Base-by-base conservation (phyloP, 2,329 filamentous ascomycete genomes). In the Xylariaceae sp. region DNA sequence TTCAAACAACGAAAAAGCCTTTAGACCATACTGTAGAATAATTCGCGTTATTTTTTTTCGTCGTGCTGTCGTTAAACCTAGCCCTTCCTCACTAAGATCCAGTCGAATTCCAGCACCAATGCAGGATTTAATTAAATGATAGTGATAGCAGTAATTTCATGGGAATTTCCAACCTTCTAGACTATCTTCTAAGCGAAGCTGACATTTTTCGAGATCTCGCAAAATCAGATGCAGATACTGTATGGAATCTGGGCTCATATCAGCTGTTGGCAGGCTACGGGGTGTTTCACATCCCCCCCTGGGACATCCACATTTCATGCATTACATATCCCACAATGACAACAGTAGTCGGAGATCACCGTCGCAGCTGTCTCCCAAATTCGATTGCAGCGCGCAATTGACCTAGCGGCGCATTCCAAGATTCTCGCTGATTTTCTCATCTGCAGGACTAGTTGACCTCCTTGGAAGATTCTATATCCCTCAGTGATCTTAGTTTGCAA, bases 211-310 rank as follows among this genome's bases (percentile, higher is more conserved):
- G 8, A 40, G 35, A 7, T 44, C 48, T 53, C 48, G 48, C 48
- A 42, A 42, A 54, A 53, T 52, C 26, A 27, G 53, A 50, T 20
- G 45, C 26, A 55, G 18, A 29, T 27, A 16, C 42, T 53, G 51
- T 47, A 33, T 53, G 49, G 33, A 32, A 60, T 58, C 55, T 60
- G 58, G 57, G 55, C 55, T 48, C 48, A 60, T 60, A 58, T 60
- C 44, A 50, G 54, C 33, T 51, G 58, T 55, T 60, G 33, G 47
- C 24, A 44, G 44, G 35, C 41, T 33, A 21, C 18, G 24, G 27
- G 23, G 49, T 37, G 54, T 60, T 57, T 58, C 52, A 53, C 29
- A 4, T 30, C 7, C 13, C 13, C 52, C 39, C 55, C 47, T 49
- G 49, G 49, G 32, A 42, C 45, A 23, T 6, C 43, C 47, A 55